Conservation (phyloP, 2,329 filamentous ascomycete species). For the Aspergillus sp. region DNA sequence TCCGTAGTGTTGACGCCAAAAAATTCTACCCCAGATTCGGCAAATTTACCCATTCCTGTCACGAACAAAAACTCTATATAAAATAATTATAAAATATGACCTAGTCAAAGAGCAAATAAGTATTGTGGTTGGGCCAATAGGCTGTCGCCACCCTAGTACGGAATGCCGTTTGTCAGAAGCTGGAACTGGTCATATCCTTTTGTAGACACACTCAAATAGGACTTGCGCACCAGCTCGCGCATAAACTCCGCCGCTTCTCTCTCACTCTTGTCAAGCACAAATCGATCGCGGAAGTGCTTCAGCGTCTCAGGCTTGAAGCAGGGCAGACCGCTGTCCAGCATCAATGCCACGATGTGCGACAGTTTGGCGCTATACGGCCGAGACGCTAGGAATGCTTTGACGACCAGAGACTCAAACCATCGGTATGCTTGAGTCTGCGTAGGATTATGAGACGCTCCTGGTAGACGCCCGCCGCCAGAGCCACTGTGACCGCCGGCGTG, state of each 20-base stretch:
- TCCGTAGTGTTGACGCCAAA: neutral
- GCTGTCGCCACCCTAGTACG: constrained; percentile 60
- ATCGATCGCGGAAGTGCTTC: constrained; percentile 85
- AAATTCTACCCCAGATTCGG: neutral
- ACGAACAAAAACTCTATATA: neutral
- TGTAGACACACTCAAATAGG: constrained; percentile 85
- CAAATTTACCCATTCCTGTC: neutral
- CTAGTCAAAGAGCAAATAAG: too few species aligned
- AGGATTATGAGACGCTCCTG: constrained; percentile 36
- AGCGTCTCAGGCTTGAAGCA: constrained; percentile 98
- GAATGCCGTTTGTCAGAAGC: constrained; percentile 93
- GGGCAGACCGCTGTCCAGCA: constrained; percentile 93
- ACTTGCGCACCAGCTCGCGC: constrained; percentile 83
- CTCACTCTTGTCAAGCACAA: constrained; percentile 88
- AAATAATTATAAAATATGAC: too few species aligned
- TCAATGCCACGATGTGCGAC: constrained; percentile 82
- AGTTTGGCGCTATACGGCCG: constrained; percentile 86
- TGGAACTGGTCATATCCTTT: constrained; percentile 98
- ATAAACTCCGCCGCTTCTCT: constrained; percentile 94
- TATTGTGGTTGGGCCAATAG: too few species aligned
- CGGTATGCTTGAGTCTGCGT: constrained; percentile 83
- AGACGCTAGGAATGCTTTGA: constrained; percentile 90
- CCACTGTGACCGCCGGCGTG: constrained; percentile 27
- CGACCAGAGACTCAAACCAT: constrained; percentile 93
- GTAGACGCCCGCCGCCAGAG: constrained; percentile 23